phyloP scores from a whole-genome alignment of 139 green algal genomes.

The Chlorella sp. region DNA sequence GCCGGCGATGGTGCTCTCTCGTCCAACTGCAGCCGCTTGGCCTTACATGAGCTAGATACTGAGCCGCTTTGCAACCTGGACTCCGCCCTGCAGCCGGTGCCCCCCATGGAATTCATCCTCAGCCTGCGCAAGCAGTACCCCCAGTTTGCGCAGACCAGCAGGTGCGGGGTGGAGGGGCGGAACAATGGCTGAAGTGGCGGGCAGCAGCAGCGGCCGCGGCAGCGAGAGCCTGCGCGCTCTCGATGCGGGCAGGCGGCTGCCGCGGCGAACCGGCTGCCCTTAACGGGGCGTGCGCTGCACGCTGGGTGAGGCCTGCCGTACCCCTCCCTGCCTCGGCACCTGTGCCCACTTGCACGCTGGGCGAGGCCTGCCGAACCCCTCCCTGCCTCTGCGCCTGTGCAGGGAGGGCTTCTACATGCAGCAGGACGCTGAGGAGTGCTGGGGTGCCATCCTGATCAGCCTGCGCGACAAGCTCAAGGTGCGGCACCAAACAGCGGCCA shows the following conservation, averaged over 20 bases:
- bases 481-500: too few relatives aligned
- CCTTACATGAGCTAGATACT: too few relatives aligned
- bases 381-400: not conserved
- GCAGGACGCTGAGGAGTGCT: constrained; percentile 99
- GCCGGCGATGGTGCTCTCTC: too few relatives aligned
- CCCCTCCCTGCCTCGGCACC: too few relatives aligned
- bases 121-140: constrained; percentile 85
- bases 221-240: not conserved
- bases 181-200: not conserved
- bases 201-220: not conserved
- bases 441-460: constrained; percentile 84
- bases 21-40: too few relatives aligned
- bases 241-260: too few relatives aligned
- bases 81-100: constrained; percentile 59
- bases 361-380: too few relatives aligned
- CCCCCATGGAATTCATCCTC: constrained; percentile 85
- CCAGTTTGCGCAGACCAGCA: constrained; percentile 89
- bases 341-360: too few relatives aligned
- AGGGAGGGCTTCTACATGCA: constrained; percentile 83
- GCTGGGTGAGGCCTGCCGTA: too few relatives aligned
- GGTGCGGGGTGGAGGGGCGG: not conserved
- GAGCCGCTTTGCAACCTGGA: too few relatives aligned
- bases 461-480: constrained; percentile 78
- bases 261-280: too few relatives aligned
- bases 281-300: too few relatives aligned